These are phyloP conservation scores for Aspergillus pseudoglaucus DNA, from an alignment of 2,329 filamentous ascomycete species.

Conservation along the genomic window DNA sequence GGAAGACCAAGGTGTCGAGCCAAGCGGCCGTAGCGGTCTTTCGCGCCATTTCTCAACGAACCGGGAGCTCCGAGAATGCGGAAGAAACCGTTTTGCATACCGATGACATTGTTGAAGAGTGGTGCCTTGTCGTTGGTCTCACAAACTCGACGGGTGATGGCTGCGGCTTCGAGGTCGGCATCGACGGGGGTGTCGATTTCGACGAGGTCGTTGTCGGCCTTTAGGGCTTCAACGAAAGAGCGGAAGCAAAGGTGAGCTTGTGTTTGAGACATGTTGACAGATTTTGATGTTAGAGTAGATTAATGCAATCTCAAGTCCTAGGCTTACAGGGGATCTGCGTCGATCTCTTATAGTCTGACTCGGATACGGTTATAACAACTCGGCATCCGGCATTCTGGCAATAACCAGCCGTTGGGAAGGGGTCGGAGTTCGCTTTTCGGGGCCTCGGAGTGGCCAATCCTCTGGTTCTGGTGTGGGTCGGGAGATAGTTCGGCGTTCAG, in stretches of 20 bases:
- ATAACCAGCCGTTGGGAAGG: not conserved
- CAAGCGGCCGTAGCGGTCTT: conserved; percentile 36
- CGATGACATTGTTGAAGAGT: conserved; percentile 48
- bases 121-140: conserved; percentile 45
- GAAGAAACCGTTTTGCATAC: conserved; percentile 41
- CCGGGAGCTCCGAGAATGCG: conserved; percentile 44
- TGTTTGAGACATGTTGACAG: not conserved
- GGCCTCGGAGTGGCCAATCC: not conserved
- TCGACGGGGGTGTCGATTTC: conserved; percentile 40
- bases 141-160: conserved; percentile 42
- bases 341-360: too few relatives aligned
- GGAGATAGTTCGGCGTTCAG: too few relatives aligned
- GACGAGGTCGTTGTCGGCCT: conserved; percentile 38
- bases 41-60: conserved; percentile 27
- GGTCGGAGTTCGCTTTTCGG: not conserved
- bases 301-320: too few relatives aligned
- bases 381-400: too few relatives aligned
- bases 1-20: conserved; percentile 39
- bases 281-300: not conserved
- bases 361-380: too few relatives aligned
- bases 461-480: too few relatives aligned
- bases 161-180: conserved; percentile 42
- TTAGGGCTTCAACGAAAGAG: conserved; percentile 40
- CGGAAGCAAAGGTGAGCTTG: conserved; percentile 38
- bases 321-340: too few relatives aligned